Evolutionary conservation across 257 asterid genomes (phyloP).

Genomic region (Solanum arcanum): DNA sequence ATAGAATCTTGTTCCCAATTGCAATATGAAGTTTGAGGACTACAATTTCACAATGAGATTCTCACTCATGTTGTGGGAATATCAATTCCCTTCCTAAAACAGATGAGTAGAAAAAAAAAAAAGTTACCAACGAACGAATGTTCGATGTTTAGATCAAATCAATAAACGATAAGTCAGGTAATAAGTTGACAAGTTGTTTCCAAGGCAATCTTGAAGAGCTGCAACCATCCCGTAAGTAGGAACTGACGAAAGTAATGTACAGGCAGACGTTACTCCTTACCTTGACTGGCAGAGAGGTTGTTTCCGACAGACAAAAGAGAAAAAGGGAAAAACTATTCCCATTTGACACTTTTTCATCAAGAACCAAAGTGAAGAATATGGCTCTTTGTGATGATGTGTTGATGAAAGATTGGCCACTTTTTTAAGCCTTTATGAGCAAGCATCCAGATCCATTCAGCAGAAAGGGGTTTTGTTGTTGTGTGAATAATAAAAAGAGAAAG

Average conservation of each 20-base stretch:
- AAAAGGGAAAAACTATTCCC: background rate
- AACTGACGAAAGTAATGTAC: background rate
- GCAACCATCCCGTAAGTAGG: background rate
- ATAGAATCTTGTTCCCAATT: background rate
- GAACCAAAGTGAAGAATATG: background rate
- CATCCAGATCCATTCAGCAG: slow-evolving; percentile 1
- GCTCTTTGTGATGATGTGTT: background rate
- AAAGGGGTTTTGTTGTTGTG: background rate
- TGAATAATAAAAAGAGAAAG: slow-evolving; percentile 1
- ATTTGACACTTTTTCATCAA: background rate
- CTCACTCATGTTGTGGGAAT: background rate
- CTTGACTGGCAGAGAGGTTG: background rate
- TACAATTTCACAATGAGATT: background rate
- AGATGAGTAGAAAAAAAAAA: background rate
- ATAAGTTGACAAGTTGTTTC: background rate
- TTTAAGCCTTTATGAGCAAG: background rate
- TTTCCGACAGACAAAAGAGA: background rate
- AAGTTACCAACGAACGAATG: fast-evolving
- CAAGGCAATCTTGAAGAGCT: background rate
- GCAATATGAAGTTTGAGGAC: background rate
- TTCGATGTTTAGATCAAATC: background rate
- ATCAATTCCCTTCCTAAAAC: background rate
- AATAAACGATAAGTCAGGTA: background rate
- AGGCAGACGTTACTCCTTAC: background rate
- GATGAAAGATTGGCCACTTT: background rate